Evolutionary conservation across 2,329 filamentous ascomycete genomes (phyloP).

Genomic region (Aspergillus aculeatinus): DNA sequence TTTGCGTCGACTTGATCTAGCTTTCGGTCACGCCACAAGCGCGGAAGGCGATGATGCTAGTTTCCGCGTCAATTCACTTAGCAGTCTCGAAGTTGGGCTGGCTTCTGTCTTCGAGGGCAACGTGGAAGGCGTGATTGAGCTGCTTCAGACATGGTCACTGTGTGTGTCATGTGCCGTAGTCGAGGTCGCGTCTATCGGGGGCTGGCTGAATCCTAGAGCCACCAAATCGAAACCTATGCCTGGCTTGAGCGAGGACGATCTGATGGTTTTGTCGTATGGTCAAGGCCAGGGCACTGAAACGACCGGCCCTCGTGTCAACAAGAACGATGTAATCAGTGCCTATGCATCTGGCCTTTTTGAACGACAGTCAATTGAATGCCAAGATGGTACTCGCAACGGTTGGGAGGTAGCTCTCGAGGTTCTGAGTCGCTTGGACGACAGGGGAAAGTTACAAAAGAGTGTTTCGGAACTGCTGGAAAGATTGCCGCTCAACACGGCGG

Average conservation of each 20-base stretch:
- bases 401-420: conserved; percentile 89
- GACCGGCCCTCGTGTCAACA: conserved; percentile 56
- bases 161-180: conserved; percentile 74
- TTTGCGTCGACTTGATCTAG: conserved; percentile 67
- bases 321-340: conserved; percentile 73
- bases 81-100: conserved; percentile 75
- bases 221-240: conserved; percentile 56
- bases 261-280: conserved; percentile 75
- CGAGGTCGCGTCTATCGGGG: conserved; percentile 78
- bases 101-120: conserved; percentile 83
- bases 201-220: conserved; percentile 70
- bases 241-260: conserved; percentile 72
- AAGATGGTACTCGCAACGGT: conserved; percentile 58
- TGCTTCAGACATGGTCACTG: conserved; percentile 78
- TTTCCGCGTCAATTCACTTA: conserved; percentile 73
- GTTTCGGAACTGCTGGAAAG: conserved; percentile 72
- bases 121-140: conserved; percentile 69
- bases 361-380: conserved; percentile 34
- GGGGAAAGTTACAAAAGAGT: conserved; percentile 67
- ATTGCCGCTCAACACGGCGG: conserved; percentile 68
- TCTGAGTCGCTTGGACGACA: conserved; percentile 75
- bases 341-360: conserved; percentile 68
- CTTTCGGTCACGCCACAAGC: conserved; percentile 65
- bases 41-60: conserved; percentile 60
- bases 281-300: conserved; percentile 57